phyloP scores from a whole-genome alignment of 805 yeast species.

The Candida stauntonica region DNA sequence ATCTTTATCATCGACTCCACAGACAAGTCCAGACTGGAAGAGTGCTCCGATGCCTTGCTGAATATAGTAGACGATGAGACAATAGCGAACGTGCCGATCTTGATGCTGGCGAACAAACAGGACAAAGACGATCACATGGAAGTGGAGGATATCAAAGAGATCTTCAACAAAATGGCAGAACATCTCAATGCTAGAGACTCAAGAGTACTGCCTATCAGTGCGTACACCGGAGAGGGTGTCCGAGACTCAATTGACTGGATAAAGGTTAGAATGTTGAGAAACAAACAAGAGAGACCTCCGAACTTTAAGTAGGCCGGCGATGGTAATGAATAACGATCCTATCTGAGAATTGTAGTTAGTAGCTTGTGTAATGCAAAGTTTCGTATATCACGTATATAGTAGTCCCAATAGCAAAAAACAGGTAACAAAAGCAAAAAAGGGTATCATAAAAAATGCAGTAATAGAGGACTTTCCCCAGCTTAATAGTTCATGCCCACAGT shows the following conservation, averaged over 20 bases:
- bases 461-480: too few relatives aligned
- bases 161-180: constrained; percentile 78
- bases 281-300: constrained; percentile 37
- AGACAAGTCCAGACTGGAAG: constrained; percentile 76
- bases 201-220: constrained; percentile 85
- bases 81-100: constrained; percentile 76
- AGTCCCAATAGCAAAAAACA: not conserved
- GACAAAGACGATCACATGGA: constrained; percentile 70
- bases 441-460: not conserved
- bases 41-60: constrained; percentile 61
- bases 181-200: constrained; percentile 87
- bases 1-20: constrained; percentile 91
- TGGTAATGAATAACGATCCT: not conserved
- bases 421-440: not conserved
- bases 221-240: constrained; percentile 73
- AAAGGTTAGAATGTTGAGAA: constrained; percentile 55
- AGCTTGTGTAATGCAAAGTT: too few relatives aligned
- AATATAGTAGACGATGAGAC: constrained; percentile 52
- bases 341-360: too few relatives aligned
- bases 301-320: constrained; percentile 9
- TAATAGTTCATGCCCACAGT: constrained; percentile 26
- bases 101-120: constrained; percentile 95
- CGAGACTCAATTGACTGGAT: constrained; percentile 89
- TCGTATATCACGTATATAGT: too few relatives aligned
- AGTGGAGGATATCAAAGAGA: constrained; percentile 74